Base-by-base conservation (phyloP, 2,329 filamentous ascomycete species). In the Lecanosticta acicola region DNA sequence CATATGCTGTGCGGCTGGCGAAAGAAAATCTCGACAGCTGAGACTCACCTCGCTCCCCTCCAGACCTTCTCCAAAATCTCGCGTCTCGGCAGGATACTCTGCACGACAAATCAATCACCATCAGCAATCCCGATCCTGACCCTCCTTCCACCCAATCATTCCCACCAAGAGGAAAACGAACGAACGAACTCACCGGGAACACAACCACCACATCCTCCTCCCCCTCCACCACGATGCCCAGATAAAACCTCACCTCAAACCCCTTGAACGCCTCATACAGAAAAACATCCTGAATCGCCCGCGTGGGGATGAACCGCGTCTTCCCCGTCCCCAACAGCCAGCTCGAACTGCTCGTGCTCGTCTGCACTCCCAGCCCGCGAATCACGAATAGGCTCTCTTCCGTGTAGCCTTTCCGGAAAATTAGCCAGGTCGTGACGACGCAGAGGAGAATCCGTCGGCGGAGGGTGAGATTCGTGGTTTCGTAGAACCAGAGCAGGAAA, bases 181-280 rank as follows among this genome's bases (percentile, higher is more conserved):
- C n/a, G n/a, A n/a, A n/a, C n/a, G n/a, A n/a, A 68, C 74, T 58
- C 63, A 81, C 78, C 2, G 91, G 91, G 65, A 98, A 98, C 2
- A 97, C 89, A n/a, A 98, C 91, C 0, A 97, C 86, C 3, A 94
- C 78, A 55, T 93, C 84, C 43, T 84, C 79, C 68, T 97, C 91
- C 2, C 83, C 89, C 57, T 94, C 85, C 14, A 97, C 88, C 43
- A 97, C 84, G 21, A 97, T 86, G 3, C 87, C 81, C 7, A 98
- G 71, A 62, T 95, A 96, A 62, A 91, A 94, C 33, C 84, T 74
- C 29, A 97, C 89, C 68, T 90, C 87, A 61, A 96, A 94, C 0
- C 90, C 90, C 46, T 80, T 81, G 68, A 97, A 97, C 3, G 90
- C 93, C 72, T 98, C 93, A 65, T 96, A 89, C 41, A 98, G 86